phyloP scores from a whole-genome alignment of 2,329 filamentous ascomycete species.

The Arthrobotrys pseudoclavata region DNA sequence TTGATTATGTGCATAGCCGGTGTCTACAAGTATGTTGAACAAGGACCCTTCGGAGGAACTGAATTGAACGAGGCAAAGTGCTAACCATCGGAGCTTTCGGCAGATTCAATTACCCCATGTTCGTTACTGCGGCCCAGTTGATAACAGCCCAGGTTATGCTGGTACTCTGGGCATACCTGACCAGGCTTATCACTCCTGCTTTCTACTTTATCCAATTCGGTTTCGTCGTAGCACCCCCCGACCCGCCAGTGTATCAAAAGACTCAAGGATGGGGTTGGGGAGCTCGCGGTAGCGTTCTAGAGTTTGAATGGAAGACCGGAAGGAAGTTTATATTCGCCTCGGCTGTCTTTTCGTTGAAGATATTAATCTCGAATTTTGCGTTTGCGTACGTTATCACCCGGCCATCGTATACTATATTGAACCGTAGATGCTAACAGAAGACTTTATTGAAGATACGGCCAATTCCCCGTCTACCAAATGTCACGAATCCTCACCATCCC shows the following conservation, averaged over 20 bases:
- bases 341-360: conserved; percentile 69
- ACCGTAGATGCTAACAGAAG: conserved; percentile 12
- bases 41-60: neutral
- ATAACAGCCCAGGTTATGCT: conserved; percentile 70
- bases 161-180: conserved; percentile 69
- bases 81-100: conserved; percentile 23
- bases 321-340: conserved; percentile 70
- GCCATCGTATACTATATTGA: neutral
- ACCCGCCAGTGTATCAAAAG: conserved; percentile 60
- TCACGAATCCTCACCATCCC: conserved; percentile 71
- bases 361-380: conserved; percentile 71
- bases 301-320: conserved; percentile 69
- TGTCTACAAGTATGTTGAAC: conserved; percentile 62
- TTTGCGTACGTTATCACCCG: conserved; percentile 67
- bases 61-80: neutral
- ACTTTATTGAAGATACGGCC: conserved; percentile 68
- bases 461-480: conserved; percentile 70
- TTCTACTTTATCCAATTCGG: conserved; percentile 67
- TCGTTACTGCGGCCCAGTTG: conserved; percentile 70
- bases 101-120: conserved; percentile 71
- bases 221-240: conserved; percentile 67
- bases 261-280: conserved; percentile 68
- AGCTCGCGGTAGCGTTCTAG: conserved; percentile 71
- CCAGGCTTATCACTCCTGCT: conserved; percentile 67
- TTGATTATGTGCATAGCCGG: conserved; percentile 49